Conservation (phyloP, 1,139 yeast species). For the Nakaseomyces kungkrabaensis region DNA sequence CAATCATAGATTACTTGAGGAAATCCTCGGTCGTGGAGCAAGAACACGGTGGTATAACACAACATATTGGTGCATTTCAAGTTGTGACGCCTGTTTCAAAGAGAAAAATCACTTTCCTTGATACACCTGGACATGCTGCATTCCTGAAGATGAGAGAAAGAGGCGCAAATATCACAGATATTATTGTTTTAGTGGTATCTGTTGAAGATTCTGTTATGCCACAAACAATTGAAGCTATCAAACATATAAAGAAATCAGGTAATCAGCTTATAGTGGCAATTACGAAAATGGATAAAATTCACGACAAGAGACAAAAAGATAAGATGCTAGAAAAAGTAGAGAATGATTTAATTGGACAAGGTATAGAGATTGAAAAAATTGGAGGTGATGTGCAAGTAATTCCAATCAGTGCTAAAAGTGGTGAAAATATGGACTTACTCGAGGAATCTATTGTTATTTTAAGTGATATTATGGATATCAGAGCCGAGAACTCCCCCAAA, state of each 20-base stretch:
- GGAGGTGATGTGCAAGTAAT: constrained; percentile 96
- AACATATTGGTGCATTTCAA: constrained; percentile 94
- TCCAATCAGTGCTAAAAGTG: constrained; percentile 78
- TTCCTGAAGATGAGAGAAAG: constrained; percentile 93
- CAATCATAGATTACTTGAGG: constrained; percentile 76
- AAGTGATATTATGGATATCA: constrained; percentile 73
- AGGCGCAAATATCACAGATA: constrained; percentile 91
- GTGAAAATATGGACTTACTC: constrained; percentile 73
- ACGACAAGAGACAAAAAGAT: constrained; percentile 43
- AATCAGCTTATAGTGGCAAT: constrained; percentile 87
- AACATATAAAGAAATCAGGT: constrained; percentile 69
- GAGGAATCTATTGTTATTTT: constrained; percentile 84
- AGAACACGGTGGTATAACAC: constrained; percentile 96
- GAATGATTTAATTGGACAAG: constrained; percentile 66
- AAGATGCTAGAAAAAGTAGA: constrained; percentile 44
- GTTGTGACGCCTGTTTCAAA: constrained; percentile 67
- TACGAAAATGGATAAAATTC: constrained; percentile 81
- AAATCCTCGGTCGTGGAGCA: constrained; percentile 72
- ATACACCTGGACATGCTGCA: constrained; percentile 98
- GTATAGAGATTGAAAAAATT: constrained; percentile 77
- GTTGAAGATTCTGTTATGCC: constrained; percentile 98
- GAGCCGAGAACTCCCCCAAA: constrained; percentile 47
- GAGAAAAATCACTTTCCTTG: constrained; percentile 75
- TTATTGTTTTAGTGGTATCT: constrained; percentile 88
- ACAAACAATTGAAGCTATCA: constrained; percentile 91